Conservation (phyloP, 2,329 filamentous ascomycete genomes). For the Hyphodiscus sp. region DNA sequence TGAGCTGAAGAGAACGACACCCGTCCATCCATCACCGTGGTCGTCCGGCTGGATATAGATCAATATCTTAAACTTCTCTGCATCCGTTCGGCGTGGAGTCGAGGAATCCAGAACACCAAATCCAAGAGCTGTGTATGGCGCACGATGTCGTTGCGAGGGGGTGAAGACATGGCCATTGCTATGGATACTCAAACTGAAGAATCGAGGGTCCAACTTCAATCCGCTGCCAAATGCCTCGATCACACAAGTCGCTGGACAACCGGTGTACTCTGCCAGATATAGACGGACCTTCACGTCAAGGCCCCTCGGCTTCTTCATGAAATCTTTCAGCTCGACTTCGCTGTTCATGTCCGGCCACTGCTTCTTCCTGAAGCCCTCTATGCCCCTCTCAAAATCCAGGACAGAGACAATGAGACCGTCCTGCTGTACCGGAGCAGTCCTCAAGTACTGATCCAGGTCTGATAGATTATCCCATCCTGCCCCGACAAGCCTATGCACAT, state of each 20-base stretch:
- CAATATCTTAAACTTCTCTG: conserved; percentile 23
- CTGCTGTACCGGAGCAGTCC: conserved; percentile 7
- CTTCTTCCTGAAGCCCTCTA: conserved; percentile 6
- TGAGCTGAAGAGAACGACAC: conserved; percentile 21
- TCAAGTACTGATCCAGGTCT: conserved; percentile 22
- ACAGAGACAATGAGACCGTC: conserved; percentile 19
- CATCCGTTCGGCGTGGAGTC: conserved; percentile 18
- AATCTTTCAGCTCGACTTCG: conserved; percentile 8
- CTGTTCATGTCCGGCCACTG: conserved; percentile 14
- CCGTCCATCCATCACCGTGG: conserved; percentile 23
- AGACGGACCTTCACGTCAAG: conserved; percentile 8
- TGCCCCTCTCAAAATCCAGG: conserved; percentile 16
- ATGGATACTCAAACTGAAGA: conserved; percentile 14
- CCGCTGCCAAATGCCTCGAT: conserved; percentile 16
- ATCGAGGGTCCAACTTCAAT: not conserved
- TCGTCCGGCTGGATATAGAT: conserved; percentile 21
- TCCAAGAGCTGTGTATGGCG: conserved; percentile 18
- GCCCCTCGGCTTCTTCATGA: conserved; percentile 3
- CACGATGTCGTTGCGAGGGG: conserved; percentile 18
- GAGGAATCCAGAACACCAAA: conserved; percentile 19
- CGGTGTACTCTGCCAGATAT: conserved; percentile 14
- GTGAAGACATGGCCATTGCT: conserved; percentile 17
- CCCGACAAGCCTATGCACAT: conserved; percentile 20
- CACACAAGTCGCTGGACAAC: conserved; percentile 5
- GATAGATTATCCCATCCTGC: conserved; percentile 27